Percentiles rank a stretch among this genome's conserved stretches.
Conservation (phyloP, 2,329 filamentous ascomycete genomes). For the Alternaria gansuensis region DNA sequence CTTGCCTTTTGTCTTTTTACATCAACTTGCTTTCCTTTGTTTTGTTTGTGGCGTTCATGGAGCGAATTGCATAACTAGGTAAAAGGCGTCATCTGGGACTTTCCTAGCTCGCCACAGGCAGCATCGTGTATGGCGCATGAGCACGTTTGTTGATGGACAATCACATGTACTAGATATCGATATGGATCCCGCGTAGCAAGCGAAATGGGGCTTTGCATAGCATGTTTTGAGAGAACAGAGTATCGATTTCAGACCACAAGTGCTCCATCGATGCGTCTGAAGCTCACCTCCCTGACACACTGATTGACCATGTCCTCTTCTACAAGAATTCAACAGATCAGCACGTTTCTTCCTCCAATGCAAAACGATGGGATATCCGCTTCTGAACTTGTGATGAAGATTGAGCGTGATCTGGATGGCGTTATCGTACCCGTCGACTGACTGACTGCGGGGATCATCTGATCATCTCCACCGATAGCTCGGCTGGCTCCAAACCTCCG, state of each 20-base stretch:
- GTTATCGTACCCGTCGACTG: constrained; percentile 20
- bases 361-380: background rate
- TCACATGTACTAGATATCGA: constrained; percentile 13
- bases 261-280: background rate
- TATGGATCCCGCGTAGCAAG: background rate
- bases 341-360: background rate
- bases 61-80: constrained; percentile 29
- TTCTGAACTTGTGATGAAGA: background rate
- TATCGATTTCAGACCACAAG: constrained; percentile 3
- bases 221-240: constrained; percentile 6
- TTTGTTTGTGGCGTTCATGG: constrained; percentile 41
- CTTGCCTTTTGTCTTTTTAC: constrained; percentile 23
- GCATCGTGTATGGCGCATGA: constrained; percentile 13
- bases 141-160: constrained; percentile 3
- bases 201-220: constrained; percentile 14
- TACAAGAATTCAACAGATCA: background rate
- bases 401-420: constrained; percentile 16
- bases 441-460: constrained; percentile 17
- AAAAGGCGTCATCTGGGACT: constrained; percentile 31
- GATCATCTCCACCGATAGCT: constrained; percentile 23
- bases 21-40: constrained; percentile 24
- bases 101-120: constrained; percentile 29
- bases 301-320: background rate
- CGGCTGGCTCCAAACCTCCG: constrained; percentile 22
- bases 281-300: background rate